Base-by-base conservation (phyloP, 225 moss, liverwort and hornwort species). In the Takakia lepidozioides region DNA sequence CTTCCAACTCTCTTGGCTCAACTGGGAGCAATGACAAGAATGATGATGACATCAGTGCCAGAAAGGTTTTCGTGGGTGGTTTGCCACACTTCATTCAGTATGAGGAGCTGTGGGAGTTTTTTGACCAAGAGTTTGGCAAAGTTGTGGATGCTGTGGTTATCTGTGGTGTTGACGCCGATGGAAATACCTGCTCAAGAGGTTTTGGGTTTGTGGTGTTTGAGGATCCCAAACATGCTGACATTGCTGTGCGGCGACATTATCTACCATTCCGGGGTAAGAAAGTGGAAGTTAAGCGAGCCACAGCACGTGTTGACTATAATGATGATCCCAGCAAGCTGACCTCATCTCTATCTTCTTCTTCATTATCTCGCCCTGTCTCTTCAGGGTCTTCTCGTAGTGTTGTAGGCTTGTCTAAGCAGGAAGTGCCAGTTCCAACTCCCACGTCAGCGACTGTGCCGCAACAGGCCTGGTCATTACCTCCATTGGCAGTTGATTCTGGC, bases 241-340 rank as follows among this genome's bases (percentile, higher is more conserved):
- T 76, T 62, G 91, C 91, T 16, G 69, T 74, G 6, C 83, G 61
- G 64, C 65, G 73, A 52, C 91, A 91, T 62, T 91, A 84, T 54
- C 75, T 91, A 46, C 84, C 87, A 20, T 86, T 91, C 62, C 86
- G 91, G 61, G 91, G 91, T 25, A 91, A 91, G 75, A 91, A 91
- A 60, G 91, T 91, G 71, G 91, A 91, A 64, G 84, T 91, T 43
- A 91, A 91, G 54, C 73, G 87, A 78, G 91, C 91, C 6, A 84
- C 76, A 73, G 91, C 91, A 35, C 73, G 86, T 19, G 69, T 84
- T 59, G 91, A 91, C 58, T 87, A 81, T 60, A 86, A 76, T 21
- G 91, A 87, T 21, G 91, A 90, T 47, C 61, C 78, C 38, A 50
- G 69, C 43, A 86, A 83, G 66, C 65, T 82, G 38, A 70, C 60